Evolutionary conservation across 805 yeast species (phyloP).

Genomic region (Barnettozyma sucrosica): DNA sequence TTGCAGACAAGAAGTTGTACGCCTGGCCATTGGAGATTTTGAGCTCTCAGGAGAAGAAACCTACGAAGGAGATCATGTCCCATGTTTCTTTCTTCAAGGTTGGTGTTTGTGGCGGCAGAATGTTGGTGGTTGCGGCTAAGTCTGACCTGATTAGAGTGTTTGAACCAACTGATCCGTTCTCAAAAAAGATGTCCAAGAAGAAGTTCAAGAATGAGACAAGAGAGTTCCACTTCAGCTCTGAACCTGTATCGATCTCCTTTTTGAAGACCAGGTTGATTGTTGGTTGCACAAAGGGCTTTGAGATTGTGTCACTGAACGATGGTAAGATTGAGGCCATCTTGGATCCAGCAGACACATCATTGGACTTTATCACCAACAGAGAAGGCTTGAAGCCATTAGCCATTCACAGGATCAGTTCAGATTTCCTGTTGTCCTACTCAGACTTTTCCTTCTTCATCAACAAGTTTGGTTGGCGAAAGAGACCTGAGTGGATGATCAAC

Average conservation of each 20-base stretch:
- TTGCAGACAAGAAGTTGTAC: slow-evolving; percentile 75
- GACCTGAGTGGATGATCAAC: slow-evolving; percentile 87
- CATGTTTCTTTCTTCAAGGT: slow-evolving; percentile 88
- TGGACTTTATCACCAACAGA: slow-evolving; percentile 84
- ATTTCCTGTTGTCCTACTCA: slow-evolving; percentile 82
- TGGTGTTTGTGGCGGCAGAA: slow-evolving; percentile 86
- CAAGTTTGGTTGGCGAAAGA: slow-evolving; percentile 92
- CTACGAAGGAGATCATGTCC: slow-evolving; percentile 74
- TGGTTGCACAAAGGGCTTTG: slow-evolving; percentile 96
- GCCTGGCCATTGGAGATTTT: slow-evolving; percentile 74
- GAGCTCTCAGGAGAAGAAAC: slow-evolving; percentile 43
- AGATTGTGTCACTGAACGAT: slow-evolving; percentile 80
- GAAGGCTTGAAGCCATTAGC: slow-evolving; percentile 86
- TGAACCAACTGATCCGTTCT: slow-evolving; percentile 79
- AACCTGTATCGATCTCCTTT: slow-evolving; percentile 88
- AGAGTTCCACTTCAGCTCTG: slow-evolving; percentile 79
- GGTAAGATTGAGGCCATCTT: slow-evolving; percentile 82
- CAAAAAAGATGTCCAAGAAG: slow-evolving; percentile 57
- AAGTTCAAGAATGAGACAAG: slow-evolving; percentile 60
- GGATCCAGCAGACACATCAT: slow-evolving; percentile 97
- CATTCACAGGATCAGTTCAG: slow-evolving; percentile 82
- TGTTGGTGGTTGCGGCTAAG: slow-evolving; percentile 85
- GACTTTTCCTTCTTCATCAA: slow-evolving; percentile 94
- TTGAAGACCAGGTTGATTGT: slow-evolving; percentile 84
- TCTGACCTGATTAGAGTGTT: slow-evolving; percentile 77